Percentiles rank a stretch among this genome's conserved stretches.
Conservation (phyloP, 192 early-diverging fungal genomes). For the Linnemannia zychae region DNA sequence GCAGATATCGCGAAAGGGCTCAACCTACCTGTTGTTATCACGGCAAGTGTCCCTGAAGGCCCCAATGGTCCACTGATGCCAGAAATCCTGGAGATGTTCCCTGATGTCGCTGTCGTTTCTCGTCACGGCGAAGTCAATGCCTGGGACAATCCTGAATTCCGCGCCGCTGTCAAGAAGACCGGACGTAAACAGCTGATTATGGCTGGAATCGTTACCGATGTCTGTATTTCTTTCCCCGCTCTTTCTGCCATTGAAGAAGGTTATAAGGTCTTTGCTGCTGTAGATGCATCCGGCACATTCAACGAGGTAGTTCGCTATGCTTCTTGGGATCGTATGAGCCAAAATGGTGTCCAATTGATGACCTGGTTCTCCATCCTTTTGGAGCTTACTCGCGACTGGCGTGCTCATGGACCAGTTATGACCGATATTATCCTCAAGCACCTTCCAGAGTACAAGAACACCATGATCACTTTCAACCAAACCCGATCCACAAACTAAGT, state of each 20-base stretch:
- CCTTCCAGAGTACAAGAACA: conserved; percentile 31
- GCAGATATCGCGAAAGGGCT: conserved; percentile 32
- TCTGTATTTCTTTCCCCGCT: conserved; percentile 46
- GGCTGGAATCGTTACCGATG: conserved; percentile 54
- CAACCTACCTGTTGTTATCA: conserved; percentile 35
- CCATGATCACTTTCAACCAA: conserved; percentile 40
- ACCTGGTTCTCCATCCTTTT: conserved; percentile 49
- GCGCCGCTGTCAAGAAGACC: conserved; percentile 39
- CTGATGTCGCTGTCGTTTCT: conserved; percentile 36
- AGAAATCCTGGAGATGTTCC: conserved; percentile 37
- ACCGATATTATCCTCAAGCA: conserved; percentile 32
- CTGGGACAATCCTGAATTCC: conserved; percentile 40
- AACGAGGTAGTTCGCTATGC: conserved; percentile 30
- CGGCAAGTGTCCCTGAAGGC: conserved; percentile 44
- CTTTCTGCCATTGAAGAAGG: conserved; percentile 54
- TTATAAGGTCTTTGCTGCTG: conserved; percentile 51
- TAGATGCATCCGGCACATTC: conserved; percentile 54
- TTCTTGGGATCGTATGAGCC: conserved; percentile 44
- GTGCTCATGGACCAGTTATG: conserved; percentile 30
- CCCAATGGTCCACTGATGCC: conserved; percentile 40
- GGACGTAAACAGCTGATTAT: conserved; percentile 51
- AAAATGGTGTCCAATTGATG: conserved; percentile 39
- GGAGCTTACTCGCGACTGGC: conserved; percentile 50
- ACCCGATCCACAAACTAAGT: conserved; percentile 18
- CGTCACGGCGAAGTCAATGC: conserved; percentile 54